A percentile compares a stretch with the other conserved stretches of the same genome.
Evolutionary conservation across 345 rosid genomes (phyloP).

Genomic region (Turnera subulata): DNA sequence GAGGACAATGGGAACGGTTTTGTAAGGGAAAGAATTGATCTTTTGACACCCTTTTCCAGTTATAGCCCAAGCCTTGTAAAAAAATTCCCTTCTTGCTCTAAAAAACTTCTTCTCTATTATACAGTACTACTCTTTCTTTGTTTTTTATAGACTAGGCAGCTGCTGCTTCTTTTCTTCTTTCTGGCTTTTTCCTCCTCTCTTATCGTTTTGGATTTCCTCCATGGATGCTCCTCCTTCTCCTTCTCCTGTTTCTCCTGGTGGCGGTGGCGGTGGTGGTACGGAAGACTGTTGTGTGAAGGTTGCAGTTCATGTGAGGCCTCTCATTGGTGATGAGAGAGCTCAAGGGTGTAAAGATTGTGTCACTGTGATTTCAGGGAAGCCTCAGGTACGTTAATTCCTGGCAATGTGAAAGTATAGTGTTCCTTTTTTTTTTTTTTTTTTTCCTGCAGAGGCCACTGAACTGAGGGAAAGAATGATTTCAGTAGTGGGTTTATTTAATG

Average conservation of each 20-base stretch:
- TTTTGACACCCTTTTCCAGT: conserved; percentile 3
- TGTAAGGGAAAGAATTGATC: conserved; percentile 8
- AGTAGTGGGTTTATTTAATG: not conserved
- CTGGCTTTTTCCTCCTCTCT: conserved; percentile 3
- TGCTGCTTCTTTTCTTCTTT: too few species aligned
- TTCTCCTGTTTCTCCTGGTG: conserved; percentile 15
- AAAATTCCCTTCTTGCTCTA: not conserved
- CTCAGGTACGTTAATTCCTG: conserved; percentile 60
- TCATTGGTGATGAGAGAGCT: conserved; percentile 81
- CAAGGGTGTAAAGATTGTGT: conserved; percentile 98
- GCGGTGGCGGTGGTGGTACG: conserved; percentile 37
- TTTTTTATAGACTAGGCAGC: too few species aligned
- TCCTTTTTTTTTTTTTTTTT: not conserved
- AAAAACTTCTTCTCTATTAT: too few species aligned
- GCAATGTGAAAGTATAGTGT: conserved; percentile 15
- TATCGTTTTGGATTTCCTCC: conserved; percentile 1
- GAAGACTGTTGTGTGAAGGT: conserved; percentile 97
- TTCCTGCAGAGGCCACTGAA: conserved; percentile 1
- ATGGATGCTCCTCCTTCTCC: conserved; percentile 27
- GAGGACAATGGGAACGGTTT: conserved; percentile 31
- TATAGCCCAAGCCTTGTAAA: not conserved
- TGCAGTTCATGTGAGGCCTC: conserved; percentile 95
- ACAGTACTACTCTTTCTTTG: too few species aligned
- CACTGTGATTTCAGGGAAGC: conserved; percentile 78
- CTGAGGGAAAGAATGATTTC: not conserved